A percentile compares a stretch with the other conserved stretches of the same genome.
These are phyloP conservation scores for Curvularia spicifera DNA, from an alignment of 2,329 filamentous ascomycete species.

Conservation along the genomic window DNA sequence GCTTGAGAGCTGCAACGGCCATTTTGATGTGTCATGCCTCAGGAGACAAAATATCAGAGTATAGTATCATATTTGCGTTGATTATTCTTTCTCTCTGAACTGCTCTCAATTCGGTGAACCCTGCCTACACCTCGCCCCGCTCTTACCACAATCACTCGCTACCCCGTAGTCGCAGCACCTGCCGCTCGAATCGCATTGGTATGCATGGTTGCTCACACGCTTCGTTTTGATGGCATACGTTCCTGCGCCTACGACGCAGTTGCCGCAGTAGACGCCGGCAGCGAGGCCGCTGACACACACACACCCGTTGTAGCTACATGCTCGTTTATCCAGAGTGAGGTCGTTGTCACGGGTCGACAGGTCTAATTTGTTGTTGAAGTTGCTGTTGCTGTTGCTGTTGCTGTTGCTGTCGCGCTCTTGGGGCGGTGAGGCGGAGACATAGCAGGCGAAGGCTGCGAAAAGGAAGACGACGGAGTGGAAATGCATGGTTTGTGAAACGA, in stretches of 20 bases:
- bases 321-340: constrained; percentile 5
- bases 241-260: constrained; percentile 15
- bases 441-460: background rate
- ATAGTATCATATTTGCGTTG: no score
- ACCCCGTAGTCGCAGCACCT: constrained; percentile 13
- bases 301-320: constrained; percentile 13
- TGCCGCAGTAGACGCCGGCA: constrained; percentile 13
- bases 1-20: no score
- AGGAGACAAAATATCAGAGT: no score
- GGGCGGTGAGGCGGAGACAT: background rate
- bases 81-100: background rate
- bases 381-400: background rate
- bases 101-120: constrained; percentile 1
- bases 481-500: background rate
- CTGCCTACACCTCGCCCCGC: constrained; percentile 9
- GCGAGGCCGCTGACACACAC: constrained; percentile 13
- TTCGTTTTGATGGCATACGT: constrained; percentile 16
- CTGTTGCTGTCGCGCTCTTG: background rate
- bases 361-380: background rate
- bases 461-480: background rate
- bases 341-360: background rate
- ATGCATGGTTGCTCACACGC: constrained; percentile 10
- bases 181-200: constrained; percentile 11
- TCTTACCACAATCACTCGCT: constrained; percentile 14
- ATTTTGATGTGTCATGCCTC: no score